phyloP scores from a whole-genome alignment of 176 grass and related monocot species.

The Carex pumila region DNA sequence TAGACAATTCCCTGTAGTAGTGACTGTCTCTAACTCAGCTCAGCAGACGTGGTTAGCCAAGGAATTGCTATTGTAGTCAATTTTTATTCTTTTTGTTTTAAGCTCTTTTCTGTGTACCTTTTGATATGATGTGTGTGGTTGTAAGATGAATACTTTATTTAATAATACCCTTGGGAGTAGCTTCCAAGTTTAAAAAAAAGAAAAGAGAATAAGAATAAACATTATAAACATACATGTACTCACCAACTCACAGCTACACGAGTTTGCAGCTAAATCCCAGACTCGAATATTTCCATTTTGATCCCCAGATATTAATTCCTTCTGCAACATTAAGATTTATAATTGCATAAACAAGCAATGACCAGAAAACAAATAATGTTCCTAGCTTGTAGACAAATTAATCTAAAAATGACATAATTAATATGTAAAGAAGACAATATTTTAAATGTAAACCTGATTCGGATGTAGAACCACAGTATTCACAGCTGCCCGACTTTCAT shows the following conservation, averaged over 20 bases:
- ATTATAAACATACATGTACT: constrained; percentile 19
- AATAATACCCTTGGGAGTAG: no score
- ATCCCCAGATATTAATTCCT: constrained; percentile 95
- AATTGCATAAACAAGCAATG: neutral
- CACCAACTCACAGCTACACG: constrained; percentile 94
- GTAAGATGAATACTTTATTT: no score
- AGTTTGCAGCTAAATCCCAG: constrained; percentile 94
- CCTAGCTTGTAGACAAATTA: neutral
- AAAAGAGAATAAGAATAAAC: neutral
- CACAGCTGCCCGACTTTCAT: constrained; percentile 90
- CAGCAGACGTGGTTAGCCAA: no score
- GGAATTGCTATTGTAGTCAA: no score
- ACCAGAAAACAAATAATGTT: neutral
- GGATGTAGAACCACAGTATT: constrained; percentile 95
- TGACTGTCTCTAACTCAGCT: no score
- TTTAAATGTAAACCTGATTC: constrained; percentile 65
- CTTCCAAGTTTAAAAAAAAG: no score
- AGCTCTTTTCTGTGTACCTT: no score
- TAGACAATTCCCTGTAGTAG: no score
- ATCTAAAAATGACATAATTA: neutral
- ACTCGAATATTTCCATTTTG: constrained; percentile 98
- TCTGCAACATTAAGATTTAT: constrained; percentile 38
- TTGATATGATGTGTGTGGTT: no score
- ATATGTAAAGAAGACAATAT: neutral
- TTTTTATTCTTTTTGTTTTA: no score